A percentile compares a stretch with the other conserved stretches of the same genome.
Conservation (phyloP, 495 filamentous ascomycete genomes). For the Penicillium maclennaniae region DNA sequence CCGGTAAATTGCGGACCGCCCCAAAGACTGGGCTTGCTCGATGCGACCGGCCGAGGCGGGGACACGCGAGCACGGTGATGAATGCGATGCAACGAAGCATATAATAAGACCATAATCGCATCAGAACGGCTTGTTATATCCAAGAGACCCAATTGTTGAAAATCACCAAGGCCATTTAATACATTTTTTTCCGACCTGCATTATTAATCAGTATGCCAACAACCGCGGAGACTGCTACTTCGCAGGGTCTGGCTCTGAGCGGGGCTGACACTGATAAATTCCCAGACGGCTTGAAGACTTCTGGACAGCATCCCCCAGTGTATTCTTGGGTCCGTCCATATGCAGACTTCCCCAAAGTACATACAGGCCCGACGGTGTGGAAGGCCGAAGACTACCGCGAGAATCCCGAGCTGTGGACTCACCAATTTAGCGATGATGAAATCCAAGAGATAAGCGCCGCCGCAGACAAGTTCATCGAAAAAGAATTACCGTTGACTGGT, state of each 20-base stretch:
- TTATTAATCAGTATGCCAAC: slow-evolving; percentile 13
- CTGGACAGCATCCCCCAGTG: slow-evolving; percentile 75
- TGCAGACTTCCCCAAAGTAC: slow-evolving; percentile 66
- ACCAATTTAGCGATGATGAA: slow-evolving; percentile 63
- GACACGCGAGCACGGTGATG: background rate
- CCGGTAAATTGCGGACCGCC: background rate
- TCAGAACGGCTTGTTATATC: background rate
- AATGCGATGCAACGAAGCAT: slow-evolving; percentile 1
- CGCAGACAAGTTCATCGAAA: slow-evolving; percentile 64
- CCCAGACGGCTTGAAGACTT: slow-evolving; percentile 61
- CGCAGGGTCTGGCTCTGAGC: background rate
- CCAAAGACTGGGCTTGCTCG: slow-evolving; percentile 4
- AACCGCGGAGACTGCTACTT: slow-evolving; percentile 8
- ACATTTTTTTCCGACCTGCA: background rate
- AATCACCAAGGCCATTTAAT: background rate
- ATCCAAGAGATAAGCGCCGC: slow-evolving; percentile 62
- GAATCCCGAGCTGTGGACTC: slow-evolving; percentile 72
- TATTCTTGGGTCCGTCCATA: slow-evolving; percentile 65
- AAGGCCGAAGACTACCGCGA: slow-evolving; percentile 64
- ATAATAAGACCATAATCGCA: background rate
- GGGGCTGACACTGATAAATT: slow-evolving; percentile 34
- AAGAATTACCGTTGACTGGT: slow-evolving; percentile 61
- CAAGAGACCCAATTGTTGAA: background rate
- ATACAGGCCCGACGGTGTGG: slow-evolving; percentile 77
- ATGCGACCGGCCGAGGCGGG: slow-evolving; percentile 18